Conservation (phyloP, 2,329 filamentous ascomycete genomes). For the Penicillium sp. region DNA sequence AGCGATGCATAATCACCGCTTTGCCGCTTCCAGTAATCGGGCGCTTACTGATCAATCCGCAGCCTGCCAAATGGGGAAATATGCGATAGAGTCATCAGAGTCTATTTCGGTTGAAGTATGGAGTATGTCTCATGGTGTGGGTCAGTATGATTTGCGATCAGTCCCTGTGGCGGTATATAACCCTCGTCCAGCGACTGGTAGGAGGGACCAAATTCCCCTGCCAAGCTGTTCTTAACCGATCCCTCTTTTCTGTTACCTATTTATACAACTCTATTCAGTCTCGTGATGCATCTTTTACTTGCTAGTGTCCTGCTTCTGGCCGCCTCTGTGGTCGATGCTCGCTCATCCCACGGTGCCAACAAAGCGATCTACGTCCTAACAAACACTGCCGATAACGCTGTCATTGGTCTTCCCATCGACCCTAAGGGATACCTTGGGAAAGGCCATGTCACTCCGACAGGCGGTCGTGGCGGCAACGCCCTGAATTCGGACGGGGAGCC, state of each 20-base stretch:
- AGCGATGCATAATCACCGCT: not conserved
- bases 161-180: not conserved
- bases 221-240: too few species aligned
- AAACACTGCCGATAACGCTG: not conserved
- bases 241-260: too few species aligned
- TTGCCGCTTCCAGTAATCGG: not conserved
- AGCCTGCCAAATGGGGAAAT: not conserved
- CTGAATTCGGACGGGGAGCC: not conserved
- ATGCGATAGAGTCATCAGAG: not conserved
- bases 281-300: too few species aligned
- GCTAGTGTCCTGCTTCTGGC: too few species aligned
- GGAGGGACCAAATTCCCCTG: too few species aligned
- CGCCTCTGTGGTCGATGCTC: too few species aligned
- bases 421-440: not conserved
- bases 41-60: not conserved
- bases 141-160: not conserved
- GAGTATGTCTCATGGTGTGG: not conserved
- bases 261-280: too few species aligned
- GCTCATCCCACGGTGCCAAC: not conserved
- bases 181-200: too few species aligned
- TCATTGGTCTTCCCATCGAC: not conserved
- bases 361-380: slow-evolving; percentile 5
- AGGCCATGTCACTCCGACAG: not conserved
- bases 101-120: not conserved
- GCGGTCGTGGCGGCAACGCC: not conserved